These are phyloP conservation scores for Macrolepiota albuminosa DNA, from an alignment of 768 basidiomycete genomes.

Conservation along the genomic window DNA sequence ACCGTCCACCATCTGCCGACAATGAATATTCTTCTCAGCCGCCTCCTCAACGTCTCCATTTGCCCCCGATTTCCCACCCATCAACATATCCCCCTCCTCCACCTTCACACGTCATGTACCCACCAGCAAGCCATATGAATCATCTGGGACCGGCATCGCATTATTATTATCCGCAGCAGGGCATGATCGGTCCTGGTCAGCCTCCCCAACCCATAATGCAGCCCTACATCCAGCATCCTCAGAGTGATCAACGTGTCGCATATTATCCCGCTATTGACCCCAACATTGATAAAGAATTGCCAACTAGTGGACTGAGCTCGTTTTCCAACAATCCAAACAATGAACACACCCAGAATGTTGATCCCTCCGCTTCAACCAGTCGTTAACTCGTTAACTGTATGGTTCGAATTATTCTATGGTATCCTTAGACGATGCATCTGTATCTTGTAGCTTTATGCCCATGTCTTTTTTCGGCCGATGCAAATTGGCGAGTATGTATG, in stretches of 20 bases:
- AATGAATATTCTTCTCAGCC: constrained; percentile 14
- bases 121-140: constrained; percentile 10
- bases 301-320: constrained; percentile 3
- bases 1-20: constrained; percentile 7
- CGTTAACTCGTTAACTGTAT: constrained; percentile 9
- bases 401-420: not conserved
- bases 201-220: constrained; percentile 19
- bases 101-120: constrained; percentile 15
- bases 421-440: constrained; percentile 5
- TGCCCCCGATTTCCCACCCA: constrained; percentile 20
- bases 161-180: constrained; percentile 16
- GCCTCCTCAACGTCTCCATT: constrained; percentile 18
- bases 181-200: constrained; percentile 19
- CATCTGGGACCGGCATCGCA: constrained; percentile 12
- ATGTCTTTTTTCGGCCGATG: not conserved
- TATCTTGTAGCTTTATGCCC: constrained; percentile 10
- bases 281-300: constrained; percentile 18
- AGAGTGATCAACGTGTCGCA: constrained; percentile 9
- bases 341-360: not conserved
- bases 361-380: constrained; percentile 1
- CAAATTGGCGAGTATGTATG: constrained; percentile 6
- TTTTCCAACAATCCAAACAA: constrained; percentile 2
- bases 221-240: constrained; percentile 13
- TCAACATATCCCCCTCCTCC: constrained; percentile 14
- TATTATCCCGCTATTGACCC: constrained; percentile 41